Percentiles rank a stretch among this genome's conserved stretches.
Evolutionary conservation across 768 basidiomycete genomes (phyloP).

Genomic region (Auriscalpium microsporum): DNA sequence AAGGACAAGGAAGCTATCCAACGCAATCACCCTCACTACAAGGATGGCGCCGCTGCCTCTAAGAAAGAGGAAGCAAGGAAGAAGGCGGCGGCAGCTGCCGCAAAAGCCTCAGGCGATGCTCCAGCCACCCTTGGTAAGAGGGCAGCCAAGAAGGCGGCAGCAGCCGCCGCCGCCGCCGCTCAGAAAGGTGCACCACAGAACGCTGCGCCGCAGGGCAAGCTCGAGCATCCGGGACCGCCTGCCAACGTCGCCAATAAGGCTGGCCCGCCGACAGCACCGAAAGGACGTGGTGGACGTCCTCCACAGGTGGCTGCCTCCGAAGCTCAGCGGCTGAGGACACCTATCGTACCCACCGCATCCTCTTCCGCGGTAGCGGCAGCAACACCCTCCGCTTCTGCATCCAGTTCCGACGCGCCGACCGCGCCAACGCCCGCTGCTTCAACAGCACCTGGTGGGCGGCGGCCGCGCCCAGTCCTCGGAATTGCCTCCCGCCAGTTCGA

Average conservation of each 20-base stretch:
- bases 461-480: conserved; percentile 48
- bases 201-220: conserved; percentile 1
- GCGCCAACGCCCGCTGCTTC: conserved; percentile 11
- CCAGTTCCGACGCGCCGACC: conserved; percentile 5
- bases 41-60: conserved; percentile 33
- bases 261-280: conserved; percentile 3
- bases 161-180: conserved; percentile 10
- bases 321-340: neutral
- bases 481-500: conserved; percentile 63
- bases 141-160: conserved; percentile 25
- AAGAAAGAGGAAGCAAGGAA: conserved; percentile 35
- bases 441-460: conserved; percentile 26
- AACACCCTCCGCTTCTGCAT: neutral
- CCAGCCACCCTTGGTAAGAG: conserved; percentile 26
- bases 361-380: neutral
- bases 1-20: conserved; percentile 68
- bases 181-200: conserved; percentile 5
- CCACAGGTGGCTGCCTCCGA: neutral
- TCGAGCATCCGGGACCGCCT: neutral
- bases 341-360: too few relatives aligned
- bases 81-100: conserved; percentile 19
- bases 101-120: conserved; percentile 16
- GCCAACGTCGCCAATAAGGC: neutral
- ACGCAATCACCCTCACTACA: conserved; percentile 67
- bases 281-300: conserved; percentile 6